Evolutionary conservation across 805 yeast species (phyloP), one percentile per base, ranked within the genome.

Genomic region (Barnettozyma vustinii): DNA sequence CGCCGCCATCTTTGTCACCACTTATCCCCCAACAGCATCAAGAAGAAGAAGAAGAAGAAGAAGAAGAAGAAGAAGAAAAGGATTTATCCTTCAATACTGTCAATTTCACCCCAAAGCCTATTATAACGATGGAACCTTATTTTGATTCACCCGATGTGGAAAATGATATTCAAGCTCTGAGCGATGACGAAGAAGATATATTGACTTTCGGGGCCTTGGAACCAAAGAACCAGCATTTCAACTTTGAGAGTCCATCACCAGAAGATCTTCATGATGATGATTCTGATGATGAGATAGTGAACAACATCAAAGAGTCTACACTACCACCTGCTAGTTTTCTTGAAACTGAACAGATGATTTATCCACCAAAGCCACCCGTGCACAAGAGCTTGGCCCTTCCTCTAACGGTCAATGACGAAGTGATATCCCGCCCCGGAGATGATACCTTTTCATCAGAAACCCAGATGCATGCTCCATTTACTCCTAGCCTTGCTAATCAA

Each of bases 181-280:
- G 51, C 33, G 56, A 42, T 15, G 26, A 23, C 35, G 46, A 35
- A 8, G 59, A 55, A 20, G 57, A 55, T 27, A 54, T 61, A 1
- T 48, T 56, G 40, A 46, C 56, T 6, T 44, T 52, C 9, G 52
- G 7, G 21, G 32, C 56, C 4, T 37, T 50, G 35, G 44, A 27
- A 4, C 53, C 53, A 37, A 45, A 47, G 36, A 47, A 48, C 23
- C 51, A 50, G 42, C 52, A 41, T 40, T 48, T 51, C 36, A 43
- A 51, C 30, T 45, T 51, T 37, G 52, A 45, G 42, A 33, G 25
- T 15, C 30, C n/a, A 12, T 19, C 37, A 16, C 19, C 41, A 21
- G 54, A 49, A 3, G 42, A 45, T 25, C 18, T 32, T 7, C 30
- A 43, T 13, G 37, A 30, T 21, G 50, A 40, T 8, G 33, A 37